phyloP scores from a whole-genome alignment of 179 eudicot species.

The Nepenthes alata region DNA sequence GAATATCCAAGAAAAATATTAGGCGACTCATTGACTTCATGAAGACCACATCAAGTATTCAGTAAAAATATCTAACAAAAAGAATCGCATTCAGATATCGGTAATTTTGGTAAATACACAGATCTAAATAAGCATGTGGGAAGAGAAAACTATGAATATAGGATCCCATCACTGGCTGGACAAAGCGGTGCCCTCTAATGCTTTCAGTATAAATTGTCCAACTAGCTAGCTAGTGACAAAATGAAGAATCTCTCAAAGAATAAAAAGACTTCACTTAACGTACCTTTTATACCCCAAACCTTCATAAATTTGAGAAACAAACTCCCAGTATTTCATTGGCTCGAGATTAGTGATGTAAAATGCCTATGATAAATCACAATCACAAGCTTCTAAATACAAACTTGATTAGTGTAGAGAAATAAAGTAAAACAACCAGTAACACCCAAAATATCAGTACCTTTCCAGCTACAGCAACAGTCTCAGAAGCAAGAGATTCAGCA shows the following conservation, averaged over 20 bases:
- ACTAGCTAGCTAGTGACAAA: conserved; percentile 7
- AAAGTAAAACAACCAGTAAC: not conserved
- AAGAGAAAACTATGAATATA: not conserved
- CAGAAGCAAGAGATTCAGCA: conserved; percentile 57
- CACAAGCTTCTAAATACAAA: conserved; percentile 6
- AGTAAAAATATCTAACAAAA: not conserved
- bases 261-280: conserved; percentile 6
- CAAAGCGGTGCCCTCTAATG: not conserved
- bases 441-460: conserved; percentile 39
- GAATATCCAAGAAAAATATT: not conserved
- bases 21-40: not conserved
- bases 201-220: not conserved
- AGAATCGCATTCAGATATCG: no score
- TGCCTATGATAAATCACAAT: conserved; percentile 34
- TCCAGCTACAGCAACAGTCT: conserved; percentile 50
- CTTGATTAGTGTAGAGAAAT: not conserved
- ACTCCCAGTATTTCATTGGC: conserved; percentile 64
- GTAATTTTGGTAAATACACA: no score
- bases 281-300: conserved; percentile 85
- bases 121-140: not conserved
- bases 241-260: not conserved
- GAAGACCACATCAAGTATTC: not conserved
- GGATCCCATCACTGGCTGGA: not conserved
- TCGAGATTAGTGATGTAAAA: conserved; percentile 78
- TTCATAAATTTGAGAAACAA: conserved; percentile 43